Evolutionary conservation across 2,329 filamentous ascomycete species (phyloP), one percentile per base, ranked within the genome.

Genomic region (Aspergillus sp.): DNA sequence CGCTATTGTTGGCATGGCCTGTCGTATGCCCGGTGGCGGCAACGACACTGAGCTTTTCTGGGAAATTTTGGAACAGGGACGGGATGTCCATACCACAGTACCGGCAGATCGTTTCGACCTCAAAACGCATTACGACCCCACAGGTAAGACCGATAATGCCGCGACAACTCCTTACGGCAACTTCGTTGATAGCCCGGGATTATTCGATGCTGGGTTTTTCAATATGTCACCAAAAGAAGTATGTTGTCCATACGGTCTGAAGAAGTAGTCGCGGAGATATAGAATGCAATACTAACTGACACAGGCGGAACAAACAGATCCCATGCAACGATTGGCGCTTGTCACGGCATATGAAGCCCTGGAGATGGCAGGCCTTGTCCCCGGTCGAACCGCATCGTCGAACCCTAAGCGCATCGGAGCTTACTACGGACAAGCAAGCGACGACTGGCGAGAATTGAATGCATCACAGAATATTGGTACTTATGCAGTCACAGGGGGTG

Each of bases 261-360:
- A 6, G 6, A 12, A 3, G 11, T 7, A 14, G 12, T 15, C 15
- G 33, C 14, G 12, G n/a, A 27, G 17, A 40, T 19, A 37, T 33
- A 33, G 15, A 17, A 21, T 6, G 14, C 15, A 11, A 19, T 45
- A 23, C 41, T 56, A 12, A 56, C 43, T 46, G 41, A 19, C 14
- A 11, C 24, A 92, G 74, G 90, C 90, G n/a, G 83, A 84, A 55
- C 88, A 91, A 70, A 91, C 88, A 0, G 90, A 93, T 70, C 90
- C 90, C 0, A 90, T 90, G 85, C 90, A 91, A 68, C 83, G 90
- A 64, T 79, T 93, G 60, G 87, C 88, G 3, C 75, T 93, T n/a
- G 83, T 87, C 11, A 91, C 89, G 1, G 88, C 89, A 0, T 93
- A 91, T 66, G 90, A 93, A 69, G 90, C 90, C 0, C 78, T 93